Conservation (phyloP, 139 green algal species). For the Chlamydomonas incerta region DNA sequence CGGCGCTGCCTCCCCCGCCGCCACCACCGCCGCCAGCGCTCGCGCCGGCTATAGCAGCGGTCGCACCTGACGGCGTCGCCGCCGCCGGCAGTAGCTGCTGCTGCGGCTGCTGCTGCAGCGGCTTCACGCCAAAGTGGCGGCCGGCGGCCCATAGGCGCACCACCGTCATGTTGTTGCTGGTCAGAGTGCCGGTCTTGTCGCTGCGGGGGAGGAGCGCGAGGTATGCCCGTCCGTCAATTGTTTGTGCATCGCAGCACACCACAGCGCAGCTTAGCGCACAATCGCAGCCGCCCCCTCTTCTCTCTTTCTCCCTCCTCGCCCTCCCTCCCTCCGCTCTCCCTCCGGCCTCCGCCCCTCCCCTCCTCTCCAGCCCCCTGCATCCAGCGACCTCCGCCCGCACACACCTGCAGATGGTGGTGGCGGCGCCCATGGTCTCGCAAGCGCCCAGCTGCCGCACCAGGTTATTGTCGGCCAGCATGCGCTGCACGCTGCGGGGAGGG, state of each 20-base stretch:
- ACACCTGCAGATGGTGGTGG: constrained; percentile 85
- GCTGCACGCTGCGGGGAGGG: constrained; percentile 65
- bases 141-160: constrained; percentile 47
- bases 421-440: constrained; percentile 93
- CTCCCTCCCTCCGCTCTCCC: no score
- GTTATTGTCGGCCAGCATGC: constrained; percentile 74
- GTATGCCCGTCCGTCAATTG: neutral
- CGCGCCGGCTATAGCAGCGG: no score
- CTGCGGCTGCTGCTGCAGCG: no score
- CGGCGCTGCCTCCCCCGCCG: no score
- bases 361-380: no score
- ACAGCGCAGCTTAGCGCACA: no score
- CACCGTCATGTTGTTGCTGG: constrained; percentile 86
- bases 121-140: neutral
- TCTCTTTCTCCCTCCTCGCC: no score
- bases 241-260: no score
- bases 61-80: no score
- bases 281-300: no score
- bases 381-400: neutral
- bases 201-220: constrained; percentile 44
- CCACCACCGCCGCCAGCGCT: no score
- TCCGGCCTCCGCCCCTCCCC: no score
- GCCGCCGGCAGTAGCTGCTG: neutral
- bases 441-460: constrained; percentile 80
- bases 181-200: constrained; percentile 96